phyloP scores from a whole-genome alignment of 768 basidiomycete genomes.

The Mrakia blollopis region DNA sequence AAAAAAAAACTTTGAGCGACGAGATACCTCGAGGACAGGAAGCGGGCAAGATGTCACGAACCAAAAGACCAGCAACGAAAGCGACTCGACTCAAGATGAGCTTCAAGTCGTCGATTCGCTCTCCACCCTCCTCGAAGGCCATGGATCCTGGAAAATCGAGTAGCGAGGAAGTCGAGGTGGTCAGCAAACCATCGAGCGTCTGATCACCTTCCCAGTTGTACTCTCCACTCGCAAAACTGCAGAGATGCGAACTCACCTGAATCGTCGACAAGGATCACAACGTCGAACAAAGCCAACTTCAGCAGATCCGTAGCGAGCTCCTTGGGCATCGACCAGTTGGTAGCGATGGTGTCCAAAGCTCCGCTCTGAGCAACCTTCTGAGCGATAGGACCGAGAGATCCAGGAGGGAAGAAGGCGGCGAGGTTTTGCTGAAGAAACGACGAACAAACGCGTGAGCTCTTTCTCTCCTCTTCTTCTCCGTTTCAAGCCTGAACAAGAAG shows the following conservation, averaged over 20 bases:
- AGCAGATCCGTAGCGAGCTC: conserved; percentile 36
- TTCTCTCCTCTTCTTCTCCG: background rate
- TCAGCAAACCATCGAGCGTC: background rate
- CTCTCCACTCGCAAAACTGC: background rate
- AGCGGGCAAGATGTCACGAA: no score
- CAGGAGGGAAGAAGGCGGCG: conserved; percentile 47
- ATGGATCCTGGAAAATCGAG: conserved; percentile 34
- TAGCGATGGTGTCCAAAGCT: conserved; percentile 43
- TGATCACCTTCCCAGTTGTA: no score
- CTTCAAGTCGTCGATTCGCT: conserved; percentile 49
- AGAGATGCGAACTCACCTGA: background rate
- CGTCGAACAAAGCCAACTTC: conserved; percentile 46
- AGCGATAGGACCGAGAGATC: conserved; percentile 46
- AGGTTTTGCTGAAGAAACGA: conserved; percentile 42
- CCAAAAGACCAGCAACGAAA: conserved; percentile 44
- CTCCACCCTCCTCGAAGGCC: conserved; percentile 47
- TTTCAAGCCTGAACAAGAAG: background rate
- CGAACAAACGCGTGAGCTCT: background rate
- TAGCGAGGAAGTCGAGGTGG: background rate
- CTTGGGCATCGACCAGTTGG: conserved; percentile 40
- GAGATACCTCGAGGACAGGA: no score
- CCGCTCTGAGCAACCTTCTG: conserved; percentile 45
- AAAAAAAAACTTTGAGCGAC: no score
- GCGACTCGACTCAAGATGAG: conserved; percentile 45
- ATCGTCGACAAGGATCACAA: conserved; percentile 37